Percentiles rank a stretch among this genome's conserved stretches.
Evolutionary conservation across 148 eudicot species (phyloP).

Genomic region (Cornus controversa): DNA sequence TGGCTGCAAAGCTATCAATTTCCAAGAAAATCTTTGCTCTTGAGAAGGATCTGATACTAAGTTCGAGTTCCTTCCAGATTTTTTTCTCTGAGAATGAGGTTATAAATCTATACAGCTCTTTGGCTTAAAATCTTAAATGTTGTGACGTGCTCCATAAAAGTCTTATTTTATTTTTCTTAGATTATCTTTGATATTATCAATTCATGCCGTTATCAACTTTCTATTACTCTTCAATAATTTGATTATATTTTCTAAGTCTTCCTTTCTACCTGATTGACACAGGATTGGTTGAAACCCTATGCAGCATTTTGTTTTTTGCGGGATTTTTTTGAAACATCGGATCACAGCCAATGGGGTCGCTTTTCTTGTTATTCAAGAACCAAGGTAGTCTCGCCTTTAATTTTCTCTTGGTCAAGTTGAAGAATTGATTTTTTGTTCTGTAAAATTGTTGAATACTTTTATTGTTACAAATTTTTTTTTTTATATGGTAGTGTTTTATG

Average conservation of each 20-base stretch:
- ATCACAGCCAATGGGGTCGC: slow-evolving; percentile 97
- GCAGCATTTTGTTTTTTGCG: slow-evolving; percentile 96
- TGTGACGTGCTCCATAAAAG: not conserved
- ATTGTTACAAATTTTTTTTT: too few species aligned
- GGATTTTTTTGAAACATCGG: slow-evolving; percentile 92
- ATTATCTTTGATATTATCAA: not conserved
- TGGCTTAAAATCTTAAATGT: too few species aligned
- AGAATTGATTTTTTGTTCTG: not conserved
- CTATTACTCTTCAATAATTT: not conserved
- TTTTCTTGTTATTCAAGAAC: slow-evolving; percentile 67
- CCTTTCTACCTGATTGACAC: slow-evolving; percentile 20
- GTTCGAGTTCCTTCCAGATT: slow-evolving; percentile 62
- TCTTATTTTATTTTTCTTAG: not conserved
- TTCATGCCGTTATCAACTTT: not conserved
- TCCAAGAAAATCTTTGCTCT: slow-evolving; percentile 70
- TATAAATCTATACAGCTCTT: slow-evolving; percentile 5
- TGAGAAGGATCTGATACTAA: slow-evolving; percentile 67
- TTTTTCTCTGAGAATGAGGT: slow-evolving; percentile 89
- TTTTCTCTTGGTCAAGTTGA: not conserved
- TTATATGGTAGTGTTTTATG: not conserved
- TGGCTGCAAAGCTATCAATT: slow-evolving; percentile 83
- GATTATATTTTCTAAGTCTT: not conserved
- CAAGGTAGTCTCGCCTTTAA: slow-evolving; percentile 47
- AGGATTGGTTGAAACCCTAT: slow-evolving; percentile 97
- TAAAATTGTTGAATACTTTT: not conserved